Conservation (phyloP, 2,329 filamentous ascomycete genomes). For the Trichoderma sp. region DNA sequence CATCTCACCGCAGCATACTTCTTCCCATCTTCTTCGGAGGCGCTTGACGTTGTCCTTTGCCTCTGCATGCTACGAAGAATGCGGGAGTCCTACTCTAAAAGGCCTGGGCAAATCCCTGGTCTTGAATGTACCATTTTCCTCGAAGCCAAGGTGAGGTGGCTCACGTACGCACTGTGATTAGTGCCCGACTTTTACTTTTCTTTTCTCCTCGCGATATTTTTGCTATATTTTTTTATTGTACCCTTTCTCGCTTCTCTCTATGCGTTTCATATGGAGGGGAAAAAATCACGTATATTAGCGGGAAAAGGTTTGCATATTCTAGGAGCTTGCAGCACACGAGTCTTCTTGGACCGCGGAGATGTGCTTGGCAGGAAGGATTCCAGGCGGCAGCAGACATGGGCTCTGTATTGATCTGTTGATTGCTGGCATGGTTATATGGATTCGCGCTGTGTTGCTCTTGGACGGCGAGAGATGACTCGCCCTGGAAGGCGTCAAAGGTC, state of each 20-base stretch:
- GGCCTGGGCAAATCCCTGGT: not conserved
- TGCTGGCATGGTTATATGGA: not conserved
- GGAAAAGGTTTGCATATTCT: constrained; percentile 10
- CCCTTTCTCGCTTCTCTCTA: constrained; percentile 1
- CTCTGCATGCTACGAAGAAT: not conserved
- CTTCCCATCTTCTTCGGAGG: constrained; percentile 15
- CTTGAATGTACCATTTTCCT: constrained; percentile 3
- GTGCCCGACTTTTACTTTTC: not conserved
- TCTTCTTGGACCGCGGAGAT: not conserved
- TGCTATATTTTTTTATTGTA: not conserved
- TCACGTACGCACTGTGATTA: constrained; percentile 12
- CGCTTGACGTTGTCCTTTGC: not conserved
- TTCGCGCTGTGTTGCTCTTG: not conserved
- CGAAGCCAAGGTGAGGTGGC: not conserved
- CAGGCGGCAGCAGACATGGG: not conserved
- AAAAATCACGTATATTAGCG: constrained; percentile 4
- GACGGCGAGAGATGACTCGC: not conserved
- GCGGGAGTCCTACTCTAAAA: constrained; percentile 1
- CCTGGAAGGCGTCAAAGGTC: constrained; percentile 19
- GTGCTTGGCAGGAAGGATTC: not conserved
- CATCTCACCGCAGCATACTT: constrained; percentile 12
- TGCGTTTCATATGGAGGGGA: not conserved
- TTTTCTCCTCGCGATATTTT: not conserved
- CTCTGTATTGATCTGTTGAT: not conserved
- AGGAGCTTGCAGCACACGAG: not conserved